Evolutionary conservation across 306 rosid species (phyloP).

Genomic region (Delonix regia): DNA sequence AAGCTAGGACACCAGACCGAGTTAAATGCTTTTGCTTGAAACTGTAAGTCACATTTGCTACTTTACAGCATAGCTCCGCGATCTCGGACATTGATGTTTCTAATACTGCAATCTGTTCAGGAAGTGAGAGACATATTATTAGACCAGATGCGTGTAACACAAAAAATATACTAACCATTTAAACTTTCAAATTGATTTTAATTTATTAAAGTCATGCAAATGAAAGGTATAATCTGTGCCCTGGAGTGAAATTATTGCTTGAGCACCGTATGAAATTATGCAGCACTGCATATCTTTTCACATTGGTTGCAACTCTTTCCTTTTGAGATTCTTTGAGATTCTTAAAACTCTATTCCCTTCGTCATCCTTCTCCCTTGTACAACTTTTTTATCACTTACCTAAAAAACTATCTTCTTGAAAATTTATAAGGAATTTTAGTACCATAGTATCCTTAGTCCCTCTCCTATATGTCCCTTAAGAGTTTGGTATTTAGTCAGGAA

Average conservation of each 20-base stretch:
- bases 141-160: background rate
- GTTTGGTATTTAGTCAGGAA: background rate
- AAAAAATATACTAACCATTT: background rate
- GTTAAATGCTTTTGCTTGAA: constrained; percentile 1
- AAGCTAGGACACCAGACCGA: background rate
- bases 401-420: background rate
- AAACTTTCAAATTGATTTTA: background rate
- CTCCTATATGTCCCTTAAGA: background rate
- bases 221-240: background rate
- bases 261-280: background rate
- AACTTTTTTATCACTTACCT: background rate
- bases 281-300: background rate
- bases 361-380: background rate
- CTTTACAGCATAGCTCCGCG: background rate
- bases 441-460: background rate
- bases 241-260: background rate
- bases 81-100: background rate
- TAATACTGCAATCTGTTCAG: background rate
- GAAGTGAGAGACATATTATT: background rate
- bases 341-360: background rate
- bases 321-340: no score
- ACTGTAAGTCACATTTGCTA: background rate
- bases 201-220: background rate
- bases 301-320: background rate
- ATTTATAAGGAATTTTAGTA: background rate